Percentiles rank a stretch among this genome's conserved stretches.
phyloP scores from a whole-genome alignment of 2,329 filamentous ascomycete species.

The Sodiomyces alkalinus region DNA sequence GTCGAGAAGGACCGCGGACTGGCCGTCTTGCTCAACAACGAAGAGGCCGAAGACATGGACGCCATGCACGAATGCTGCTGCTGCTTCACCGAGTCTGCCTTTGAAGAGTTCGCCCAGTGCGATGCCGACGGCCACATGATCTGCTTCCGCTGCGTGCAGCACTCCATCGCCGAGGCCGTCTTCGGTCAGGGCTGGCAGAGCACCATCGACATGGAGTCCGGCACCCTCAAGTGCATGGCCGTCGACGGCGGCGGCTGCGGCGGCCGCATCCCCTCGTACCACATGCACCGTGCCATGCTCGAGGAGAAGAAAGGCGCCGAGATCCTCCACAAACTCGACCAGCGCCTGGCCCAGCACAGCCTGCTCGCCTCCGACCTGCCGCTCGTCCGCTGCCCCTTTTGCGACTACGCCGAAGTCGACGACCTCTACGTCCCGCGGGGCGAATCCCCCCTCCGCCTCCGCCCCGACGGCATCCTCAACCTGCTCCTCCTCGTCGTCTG shows the following conservation, averaged over 20 bases:
- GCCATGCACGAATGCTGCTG: conserved; percentile 59
- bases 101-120: conserved; percentile 65
- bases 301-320: conserved; percentile 56
- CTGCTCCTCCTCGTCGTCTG: conserved; percentile 35
- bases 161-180: conserved; percentile 70
- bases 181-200: conserved; percentile 88
- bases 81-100: conserved; percentile 56
- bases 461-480: conserved; percentile 32
- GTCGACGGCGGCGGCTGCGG: conserved; percentile 54
- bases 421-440: conserved; percentile 49
- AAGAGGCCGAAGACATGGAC: conserved; percentile 41
- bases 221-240: conserved; percentile 73
- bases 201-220: conserved; percentile 56
- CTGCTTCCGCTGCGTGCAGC: conserved; percentile 70
- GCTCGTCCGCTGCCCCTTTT: conserved; percentile 78
- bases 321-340: conserved; percentile 60
- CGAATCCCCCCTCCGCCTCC: conserved; percentile 40
- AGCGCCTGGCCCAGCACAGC: conserved; percentile 61
- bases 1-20: conserved; percentile 36
- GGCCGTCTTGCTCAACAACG: conserved; percentile 37
- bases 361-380: conserved; percentile 60
- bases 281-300: conserved; percentile 58
- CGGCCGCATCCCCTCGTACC: conserved; percentile 54
- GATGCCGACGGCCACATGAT: conserved; percentile 53
- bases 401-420: conserved; percentile 79